Conservation (phyloP, 306 rosid species). For the Begonia masoniana region DNA sequence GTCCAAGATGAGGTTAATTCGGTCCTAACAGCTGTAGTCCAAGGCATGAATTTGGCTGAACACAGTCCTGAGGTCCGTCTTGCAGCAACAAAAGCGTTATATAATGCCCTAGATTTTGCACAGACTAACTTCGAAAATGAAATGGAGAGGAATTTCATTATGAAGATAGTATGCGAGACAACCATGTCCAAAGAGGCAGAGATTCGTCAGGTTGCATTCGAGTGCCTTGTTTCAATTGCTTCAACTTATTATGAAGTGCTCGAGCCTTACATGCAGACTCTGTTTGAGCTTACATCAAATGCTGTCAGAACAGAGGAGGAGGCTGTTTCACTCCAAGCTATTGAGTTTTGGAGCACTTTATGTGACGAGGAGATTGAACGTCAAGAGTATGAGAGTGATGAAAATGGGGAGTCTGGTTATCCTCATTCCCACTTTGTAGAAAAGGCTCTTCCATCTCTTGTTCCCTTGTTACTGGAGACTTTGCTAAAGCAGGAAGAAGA, state of each 20-base stretch:
- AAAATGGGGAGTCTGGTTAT: conserved; percentile 14
- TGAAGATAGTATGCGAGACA: conserved; percentile 23
- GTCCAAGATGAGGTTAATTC: conserved; percentile 31
- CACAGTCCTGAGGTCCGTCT: conserved; percentile 21
- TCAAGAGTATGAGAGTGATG: conserved; percentile 17
- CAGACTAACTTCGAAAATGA: conserved; percentile 23
- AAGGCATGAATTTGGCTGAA: conserved; percentile 25
- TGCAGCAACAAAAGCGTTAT: conserved; percentile 24
- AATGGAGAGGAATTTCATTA: conserved; percentile 23
- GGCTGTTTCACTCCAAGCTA: conserved; percentile 23
- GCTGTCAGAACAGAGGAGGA: conserved; percentile 27
- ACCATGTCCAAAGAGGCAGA: conserved; percentile 24
- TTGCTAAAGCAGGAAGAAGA: conserved; percentile 27
- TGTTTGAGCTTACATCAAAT: conserved; percentile 25
- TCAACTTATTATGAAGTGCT: conserved; percentile 23
- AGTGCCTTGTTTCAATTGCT: conserved; percentile 29
- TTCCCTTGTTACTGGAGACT: conserved; percentile 26
- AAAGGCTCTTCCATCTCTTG: conserved; percentile 18
- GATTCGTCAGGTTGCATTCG: conserved; percentile 26
- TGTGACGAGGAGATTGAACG: conserved; percentile 27
- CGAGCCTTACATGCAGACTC: conserved; percentile 21
- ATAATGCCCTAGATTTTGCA: conserved; percentile 25
- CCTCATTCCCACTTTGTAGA: conserved; percentile 19
- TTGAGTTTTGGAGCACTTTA: conserved; percentile 30
- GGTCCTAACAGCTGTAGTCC: conserved; percentile 26